Conservation (phyloP, 83 land plant genomes). For the Picea mariana region DNA sequence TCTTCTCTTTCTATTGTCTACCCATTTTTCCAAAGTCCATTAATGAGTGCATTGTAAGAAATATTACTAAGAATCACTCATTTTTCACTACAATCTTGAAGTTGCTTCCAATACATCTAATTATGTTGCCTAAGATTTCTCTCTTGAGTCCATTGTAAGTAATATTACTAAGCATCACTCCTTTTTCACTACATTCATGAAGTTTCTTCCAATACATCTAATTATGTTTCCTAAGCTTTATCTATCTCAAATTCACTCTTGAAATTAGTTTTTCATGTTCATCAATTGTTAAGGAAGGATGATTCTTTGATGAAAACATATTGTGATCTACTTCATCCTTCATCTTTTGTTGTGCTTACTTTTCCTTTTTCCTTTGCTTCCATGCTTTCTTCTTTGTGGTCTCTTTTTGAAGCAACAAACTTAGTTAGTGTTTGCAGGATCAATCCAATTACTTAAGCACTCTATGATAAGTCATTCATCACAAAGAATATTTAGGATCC, state of each 20-base stretch:
- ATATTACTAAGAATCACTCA: conserved; percentile 40
- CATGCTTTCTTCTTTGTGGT: too few relatives aligned
- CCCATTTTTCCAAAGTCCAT: conserved; percentile 58
- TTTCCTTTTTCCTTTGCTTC: conserved; percentile 17
- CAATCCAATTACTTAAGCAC: too few relatives aligned
- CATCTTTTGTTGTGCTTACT: conserved; percentile 7
- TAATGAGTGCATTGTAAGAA: conserved; percentile 54
- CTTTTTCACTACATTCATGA: neutral
- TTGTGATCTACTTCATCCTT: neutral
- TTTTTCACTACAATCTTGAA: neutral
- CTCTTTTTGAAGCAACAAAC: too few relatives aligned
- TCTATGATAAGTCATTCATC: too few relatives aligned
- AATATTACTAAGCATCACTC: conserved; percentile 40
- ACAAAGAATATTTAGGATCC: too few relatives aligned
- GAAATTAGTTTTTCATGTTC: conserved; percentile 2
- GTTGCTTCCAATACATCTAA: conserved; percentile 58
- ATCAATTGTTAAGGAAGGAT: too few relatives aligned
- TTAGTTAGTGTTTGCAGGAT: too few relatives aligned
- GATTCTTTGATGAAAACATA: too few relatives aligned
- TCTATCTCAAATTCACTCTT: conserved; percentile 5
- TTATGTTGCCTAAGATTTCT: too few relatives aligned
- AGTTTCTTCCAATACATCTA: conserved; percentile 57
- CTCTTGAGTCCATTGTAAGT: conserved; percentile 46
- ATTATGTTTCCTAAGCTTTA: too few relatives aligned
- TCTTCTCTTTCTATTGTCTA: conserved; percentile 34